Evolutionary conservation across 257 asterid genomes (phyloP), one percentile per base, ranked within the genome.

Genomic region (Verbascum thapsus): DNA sequence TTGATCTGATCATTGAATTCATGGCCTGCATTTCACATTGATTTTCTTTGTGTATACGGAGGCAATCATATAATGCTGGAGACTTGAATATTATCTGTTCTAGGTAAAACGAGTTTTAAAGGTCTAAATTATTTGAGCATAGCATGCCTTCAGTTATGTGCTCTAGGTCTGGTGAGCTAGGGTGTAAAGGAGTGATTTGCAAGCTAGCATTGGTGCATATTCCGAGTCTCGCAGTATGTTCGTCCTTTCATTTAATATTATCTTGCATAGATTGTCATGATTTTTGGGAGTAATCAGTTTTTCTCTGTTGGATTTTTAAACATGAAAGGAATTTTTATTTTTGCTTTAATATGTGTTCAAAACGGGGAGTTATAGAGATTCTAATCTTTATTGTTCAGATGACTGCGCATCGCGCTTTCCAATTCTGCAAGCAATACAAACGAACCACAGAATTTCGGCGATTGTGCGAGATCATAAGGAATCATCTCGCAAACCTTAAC

Each of bases 371-470:
- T 41, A 32, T 61, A 26, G 60, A 22, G 43, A 52, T 63, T 57
- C 65, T 41, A 26, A 56, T 66, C 19, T 48, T 13, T 20, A 64
- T 43, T 64, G 38, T 68, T 63, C 76, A 91, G 98, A 91, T 91
- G 98, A 89, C 97, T 7, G 97, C 96, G 20, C 96, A 88, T 40
- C 96, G 98, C 4, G 96, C 98, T 66, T 88, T 91, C 74, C 96
- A 91, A 72, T 91, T 91, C 74, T 91, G 98, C 78, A 91, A 86
- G 81, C 96, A 91, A 66, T 91, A 91, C 84, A 91, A 88, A 41
- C 83, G 96, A 16, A 80, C 94, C 39, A 91, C 96, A 12, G 98
- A 91, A 56, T 88, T 91, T 53, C 86, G 98, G 19, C 76, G 98
- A 53, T 72, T 91, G 64, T 88, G 98, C 71, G 98, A 91, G 62